Base-by-base conservation (phyloP, 805 yeast genomes). In the Saturnispora sanitii region DNA sequence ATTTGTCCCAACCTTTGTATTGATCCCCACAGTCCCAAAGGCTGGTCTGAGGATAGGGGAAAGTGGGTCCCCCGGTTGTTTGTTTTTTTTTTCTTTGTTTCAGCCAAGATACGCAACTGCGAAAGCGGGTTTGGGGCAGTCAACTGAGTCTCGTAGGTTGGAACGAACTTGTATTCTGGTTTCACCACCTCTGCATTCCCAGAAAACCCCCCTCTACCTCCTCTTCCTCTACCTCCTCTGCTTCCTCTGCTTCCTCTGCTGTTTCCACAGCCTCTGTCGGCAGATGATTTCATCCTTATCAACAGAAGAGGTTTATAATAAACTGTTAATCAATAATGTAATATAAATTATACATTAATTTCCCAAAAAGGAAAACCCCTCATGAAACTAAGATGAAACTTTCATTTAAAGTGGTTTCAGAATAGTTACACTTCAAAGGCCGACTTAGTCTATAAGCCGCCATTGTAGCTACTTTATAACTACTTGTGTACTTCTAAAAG, bases 1-100 rank as follows among this genome's bases (percentile, higher is more conserved):
- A 20, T 52, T 52, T 7, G 56, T 50, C 17, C 56, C 56, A 38
- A 52, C 50, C 16, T 49, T 46, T 13, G 49, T 45, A 17, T 44
- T 42, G 9, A 45, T 48, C 33, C 58, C 58, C 15, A 46, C 18
- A 6, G 43, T 37, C 40, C 59, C 57, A 37, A 48, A 54, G 8
- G 46, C 48, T 8, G 57, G 56, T 49, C 58, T 52, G 19, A 37
- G 45, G 4, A 45, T 43, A n/a, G 43, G 22, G 6, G 40, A 35
- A 15, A 37, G 28, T 12, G 49, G 49, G 16, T 45, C 48, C 13
- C 37, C 43, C 2, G 43, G 48, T 33, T 45, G 38, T 33, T 45
- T 48, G 12, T 33, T 22, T 16, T 33, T 41, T 12, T 35, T 28
- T 36, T 44, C 45, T 19, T 29, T n/a, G n/a, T 31, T 1, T 39